phyloP scores from a whole-genome alignment of 495 filamentous ascomycete species.

The Penicillium bialowiezense region DNA sequence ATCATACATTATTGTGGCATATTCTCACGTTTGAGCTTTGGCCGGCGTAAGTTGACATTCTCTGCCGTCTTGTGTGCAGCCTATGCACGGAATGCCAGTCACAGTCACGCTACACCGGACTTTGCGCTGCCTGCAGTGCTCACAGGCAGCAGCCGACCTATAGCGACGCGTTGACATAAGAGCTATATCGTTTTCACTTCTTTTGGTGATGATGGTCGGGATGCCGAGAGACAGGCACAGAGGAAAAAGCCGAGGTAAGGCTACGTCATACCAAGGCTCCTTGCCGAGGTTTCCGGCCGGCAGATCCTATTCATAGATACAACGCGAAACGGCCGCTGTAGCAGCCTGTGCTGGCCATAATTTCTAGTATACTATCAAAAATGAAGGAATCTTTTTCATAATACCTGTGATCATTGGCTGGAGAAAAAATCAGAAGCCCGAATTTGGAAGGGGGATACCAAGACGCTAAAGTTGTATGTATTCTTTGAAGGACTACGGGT shows the following conservation, averaged over 20 bases:
- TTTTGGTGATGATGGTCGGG: not conserved
- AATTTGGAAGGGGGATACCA: no score
- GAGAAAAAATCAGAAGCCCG: no score
- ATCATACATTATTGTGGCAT: not conserved
- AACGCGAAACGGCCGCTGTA: no score
- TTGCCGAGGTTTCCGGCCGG: not conserved
- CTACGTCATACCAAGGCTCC: not conserved
- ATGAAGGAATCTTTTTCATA: no score
- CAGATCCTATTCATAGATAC: no score
- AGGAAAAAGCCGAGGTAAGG: not conserved
- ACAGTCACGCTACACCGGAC: conserved; percentile 32
- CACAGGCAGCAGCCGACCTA: conserved; percentile 30
- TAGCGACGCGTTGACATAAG: conserved; percentile 29
- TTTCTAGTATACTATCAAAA: no score
- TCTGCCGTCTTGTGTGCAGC: conserved; percentile 27
- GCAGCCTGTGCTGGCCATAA: no score
- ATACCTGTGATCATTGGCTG: no score
- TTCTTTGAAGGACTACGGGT: no score
- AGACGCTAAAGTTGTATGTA: no score
- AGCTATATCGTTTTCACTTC: conserved; percentile 24
- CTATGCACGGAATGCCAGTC: conserved; percentile 30
- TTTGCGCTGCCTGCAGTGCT: conserved; percentile 31
- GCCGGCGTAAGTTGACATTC: conserved; percentile 23
- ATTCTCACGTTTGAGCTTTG: conserved; percentile 5
- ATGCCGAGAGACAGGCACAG: not conserved